A percentile compares a stretch with the other conserved stretches of the same genome.
Conservation (phyloP, 768 basidiomycete species). For the Gautieria morchelliformis region DNA sequence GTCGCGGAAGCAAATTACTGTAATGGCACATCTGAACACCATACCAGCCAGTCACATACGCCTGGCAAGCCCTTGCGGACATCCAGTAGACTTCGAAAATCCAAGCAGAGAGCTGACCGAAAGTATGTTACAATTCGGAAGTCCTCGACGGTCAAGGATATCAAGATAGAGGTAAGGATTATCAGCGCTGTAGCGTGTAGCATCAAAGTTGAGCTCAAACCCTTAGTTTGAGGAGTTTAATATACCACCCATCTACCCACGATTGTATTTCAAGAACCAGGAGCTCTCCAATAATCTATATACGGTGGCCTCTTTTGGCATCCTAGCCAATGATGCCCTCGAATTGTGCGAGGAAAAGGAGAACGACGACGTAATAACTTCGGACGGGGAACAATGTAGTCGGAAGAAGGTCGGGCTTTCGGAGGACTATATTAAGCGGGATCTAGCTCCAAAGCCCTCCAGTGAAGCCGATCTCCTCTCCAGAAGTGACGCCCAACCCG, state of each 20-base stretch:
- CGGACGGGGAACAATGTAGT: slow-evolving; percentile 31
- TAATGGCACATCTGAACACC: neutral
- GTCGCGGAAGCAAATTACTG: slow-evolving; percentile 32
- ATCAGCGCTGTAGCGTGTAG: neutral
- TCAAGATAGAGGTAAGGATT: slow-evolving; percentile 57
- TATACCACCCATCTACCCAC: slow-evolving; percentile 71
- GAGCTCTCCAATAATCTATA: slow-evolving; percentile 57
- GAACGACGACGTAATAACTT: slow-evolving; percentile 41
- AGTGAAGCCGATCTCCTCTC: slow-evolving; percentile 11
- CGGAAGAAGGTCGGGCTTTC: slow-evolving; percentile 60
- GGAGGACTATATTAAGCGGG: slow-evolving; percentile 57
- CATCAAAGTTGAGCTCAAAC: neutral
- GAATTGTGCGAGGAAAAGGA: slow-evolving; percentile 59
- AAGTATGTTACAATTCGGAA: slow-evolving; percentile 47
- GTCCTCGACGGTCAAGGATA: slow-evolving; percentile 62
- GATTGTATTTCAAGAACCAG: slow-evolving; percentile 48
- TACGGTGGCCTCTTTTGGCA: slow-evolving; percentile 42
- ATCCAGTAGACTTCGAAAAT: slow-evolving; percentile 61
- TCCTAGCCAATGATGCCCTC: slow-evolving; percentile 51
- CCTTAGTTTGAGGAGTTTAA: slow-evolving; percentile 49
- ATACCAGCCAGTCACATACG: neutral
- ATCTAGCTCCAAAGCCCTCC: slow-evolving; percentile 15
- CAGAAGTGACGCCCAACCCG: slow-evolving; percentile 16
- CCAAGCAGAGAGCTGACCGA: slow-evolving; percentile 37
- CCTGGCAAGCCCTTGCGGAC: neutral